These are phyloP conservation scores for Tylopilus cervinicoccineus DNA, from an alignment of 768 basidiomycete genomes.

Conservation along the genomic window DNA sequence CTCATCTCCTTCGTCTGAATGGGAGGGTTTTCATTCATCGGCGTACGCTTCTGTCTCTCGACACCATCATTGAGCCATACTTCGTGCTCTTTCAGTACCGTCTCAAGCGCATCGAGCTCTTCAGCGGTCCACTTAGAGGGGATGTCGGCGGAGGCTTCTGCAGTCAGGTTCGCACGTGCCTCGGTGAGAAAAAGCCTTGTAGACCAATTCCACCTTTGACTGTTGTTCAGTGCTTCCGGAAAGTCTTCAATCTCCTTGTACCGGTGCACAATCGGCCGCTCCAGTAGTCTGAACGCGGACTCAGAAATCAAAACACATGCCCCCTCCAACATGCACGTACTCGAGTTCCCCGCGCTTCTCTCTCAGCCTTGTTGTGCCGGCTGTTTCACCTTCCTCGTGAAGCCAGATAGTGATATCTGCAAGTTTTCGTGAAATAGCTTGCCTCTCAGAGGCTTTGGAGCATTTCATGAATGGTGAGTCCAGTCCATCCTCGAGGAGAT, in stretches of 20 bases:
- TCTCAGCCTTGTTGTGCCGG: conserved; percentile 69
- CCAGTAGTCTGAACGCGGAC: conserved; percentile 51
- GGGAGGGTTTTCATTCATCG: conserved; percentile 79
- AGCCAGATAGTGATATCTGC: conserved; percentile 82
- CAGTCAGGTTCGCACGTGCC: conserved; percentile 70
- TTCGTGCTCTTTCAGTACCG: conserved; percentile 73
- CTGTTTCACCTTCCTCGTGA: conserved; percentile 76
- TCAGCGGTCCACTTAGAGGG: conserved; percentile 80
- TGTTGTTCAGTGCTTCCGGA: conserved; percentile 75
- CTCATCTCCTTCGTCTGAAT: conserved; percentile 84
- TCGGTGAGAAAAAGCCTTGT: conserved; percentile 82
- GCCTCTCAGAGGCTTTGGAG: conserved; percentile 69
- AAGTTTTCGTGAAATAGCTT: conserved; percentile 59
- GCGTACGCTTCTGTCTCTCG: conserved; percentile 73
- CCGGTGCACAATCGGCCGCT: conserved; percentile 79
- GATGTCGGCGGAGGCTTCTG: conserved; percentile 53
- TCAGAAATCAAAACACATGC: conserved; percentile 1
- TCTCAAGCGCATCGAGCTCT: conserved; percentile 82
- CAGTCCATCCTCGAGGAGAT: conserved; percentile 64
- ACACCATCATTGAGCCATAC: conserved; percentile 79
- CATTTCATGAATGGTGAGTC: conserved; percentile 82
- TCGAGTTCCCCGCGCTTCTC: conserved; percentile 78
- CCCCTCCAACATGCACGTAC: conserved; percentile 43
- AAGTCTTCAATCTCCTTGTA: conserved; percentile 88
- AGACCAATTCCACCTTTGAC: conserved; percentile 86